A percentile compares a stretch with the other conserved stretches of the same genome.
Conservation (phyloP, 495 filamentous ascomycete species). For the Talaromyces adpressus region DNA sequence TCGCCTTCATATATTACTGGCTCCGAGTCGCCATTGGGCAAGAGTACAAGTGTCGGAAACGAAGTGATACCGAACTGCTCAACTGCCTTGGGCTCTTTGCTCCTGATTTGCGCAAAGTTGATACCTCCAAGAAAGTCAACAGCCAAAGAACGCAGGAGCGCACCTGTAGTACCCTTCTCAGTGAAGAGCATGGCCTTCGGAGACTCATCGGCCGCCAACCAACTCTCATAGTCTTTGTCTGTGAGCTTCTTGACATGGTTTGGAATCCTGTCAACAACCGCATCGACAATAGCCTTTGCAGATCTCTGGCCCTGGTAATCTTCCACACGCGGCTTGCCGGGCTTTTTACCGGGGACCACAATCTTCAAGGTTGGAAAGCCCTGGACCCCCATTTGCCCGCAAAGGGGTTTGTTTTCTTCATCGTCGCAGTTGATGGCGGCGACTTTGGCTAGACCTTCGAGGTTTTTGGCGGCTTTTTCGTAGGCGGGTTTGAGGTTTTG, state of each 20-base stretch:
- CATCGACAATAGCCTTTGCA: conserved; percentile 80
- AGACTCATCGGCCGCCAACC: conserved; percentile 61
- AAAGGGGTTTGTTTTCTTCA: conserved; percentile 86
- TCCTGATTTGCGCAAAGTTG: conserved; percentile 74
- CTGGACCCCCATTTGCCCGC: conserved; percentile 80
- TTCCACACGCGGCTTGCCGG: conserved; percentile 77
- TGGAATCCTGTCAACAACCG: conserved; percentile 78
- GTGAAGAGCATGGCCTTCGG: conserved; percentile 91
- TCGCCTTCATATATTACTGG: conserved; percentile 73
- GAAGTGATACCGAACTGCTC: conserved; percentile 67
- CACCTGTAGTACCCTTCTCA: conserved; percentile 82
- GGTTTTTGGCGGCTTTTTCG: conserved; percentile 84
- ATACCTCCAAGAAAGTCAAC: conserved; percentile 87
- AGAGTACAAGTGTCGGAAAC: conserved; percentile 74
- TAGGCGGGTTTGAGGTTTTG: conserved; percentile 91
- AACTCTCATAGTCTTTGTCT: conserved; percentile 72
- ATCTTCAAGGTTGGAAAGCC: conserved; percentile 98
- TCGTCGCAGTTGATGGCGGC: conserved; percentile 95
- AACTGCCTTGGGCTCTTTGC: conserved; percentile 68
- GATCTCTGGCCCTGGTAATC: conserved; percentile 84
- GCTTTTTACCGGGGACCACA: conserved; percentile 74
- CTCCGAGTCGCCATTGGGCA: conserved; percentile 66
- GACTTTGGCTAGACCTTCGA: conserved; percentile 87
- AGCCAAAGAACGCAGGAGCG: conserved; percentile 75
- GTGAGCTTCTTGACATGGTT: conserved; percentile 81